These are phyloP conservation scores for Suzukiozyma palmioleophila DNA, from an alignment of 1,139 yeast species.

Conservation along the genomic window DNA sequence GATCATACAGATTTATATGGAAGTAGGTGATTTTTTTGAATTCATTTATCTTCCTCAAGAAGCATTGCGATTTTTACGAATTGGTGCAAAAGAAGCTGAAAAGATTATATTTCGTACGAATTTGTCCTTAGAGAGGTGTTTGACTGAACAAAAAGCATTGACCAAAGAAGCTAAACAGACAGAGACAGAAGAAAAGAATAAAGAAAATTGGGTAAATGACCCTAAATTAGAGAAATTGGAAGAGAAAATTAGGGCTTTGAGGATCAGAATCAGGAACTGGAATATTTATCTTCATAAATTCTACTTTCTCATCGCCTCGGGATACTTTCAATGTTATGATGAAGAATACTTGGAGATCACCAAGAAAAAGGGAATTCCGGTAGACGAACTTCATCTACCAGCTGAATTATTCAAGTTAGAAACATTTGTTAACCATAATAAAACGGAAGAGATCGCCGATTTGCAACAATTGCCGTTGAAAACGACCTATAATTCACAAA, in stretches of 20 bases:
- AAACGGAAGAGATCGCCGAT: slow-evolving; percentile 23
- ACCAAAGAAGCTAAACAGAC: slow-evolving; percentile 5
- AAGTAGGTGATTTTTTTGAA: slow-evolving; percentile 64
- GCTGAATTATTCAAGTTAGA: slow-evolving; percentile 5
- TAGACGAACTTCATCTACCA: slow-evolving; percentile 5
- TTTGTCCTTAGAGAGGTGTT: slow-evolving; percentile 14
- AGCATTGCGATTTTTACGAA: slow-evolving; percentile 44
- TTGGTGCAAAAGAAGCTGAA: slow-evolving; percentile 34
- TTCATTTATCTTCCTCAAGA: slow-evolving; percentile 42
- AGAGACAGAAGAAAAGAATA: slow-evolving; percentile 11
- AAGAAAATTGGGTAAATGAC: slow-evolving; percentile 6
- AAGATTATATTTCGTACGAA: slow-evolving; percentile 20
- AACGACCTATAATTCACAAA: slow-evolving; percentile 9
- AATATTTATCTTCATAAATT: slow-evolving; percentile 67
- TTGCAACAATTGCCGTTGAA: slow-evolving; percentile 17
- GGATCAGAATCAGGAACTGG: slow-evolving; percentile 42
- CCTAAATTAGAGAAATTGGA: slow-evolving; percentile 16
- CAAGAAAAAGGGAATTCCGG: slow-evolving; percentile 7
- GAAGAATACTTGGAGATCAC: slow-evolving; percentile 34
- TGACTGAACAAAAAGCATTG: slow-evolving; percentile 12
- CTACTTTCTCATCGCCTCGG: slow-evolving; percentile 76
- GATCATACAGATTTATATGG: slow-evolving; percentile 39
- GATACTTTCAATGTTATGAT: slow-evolving; percentile 62
- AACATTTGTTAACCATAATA: slow-evolving; percentile 6
- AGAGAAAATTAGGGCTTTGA: slow-evolving; percentile 21